Base-by-base conservation (phyloP, 371 early-diverging fungal species). In the Gilbertella persicaria region DNA sequence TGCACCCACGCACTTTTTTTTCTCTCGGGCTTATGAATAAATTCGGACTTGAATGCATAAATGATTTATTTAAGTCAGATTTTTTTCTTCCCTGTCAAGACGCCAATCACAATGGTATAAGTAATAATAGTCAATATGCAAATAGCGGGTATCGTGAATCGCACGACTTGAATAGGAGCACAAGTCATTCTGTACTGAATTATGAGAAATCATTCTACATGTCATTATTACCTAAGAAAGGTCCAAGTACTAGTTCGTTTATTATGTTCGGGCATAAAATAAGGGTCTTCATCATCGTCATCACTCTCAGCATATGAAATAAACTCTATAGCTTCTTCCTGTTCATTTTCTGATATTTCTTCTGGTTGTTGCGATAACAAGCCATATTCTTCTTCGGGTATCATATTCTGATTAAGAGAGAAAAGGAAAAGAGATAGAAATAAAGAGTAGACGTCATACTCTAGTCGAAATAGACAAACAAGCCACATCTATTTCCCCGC, bases 221-320 rank as follows among this genome's bases (percentile, higher is more conserved):
- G 29, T 20, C 12, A 45, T 5, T 23, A 21, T 54, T 66, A 78
- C 78, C 63, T 58, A 50, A 58, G 58, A 46, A 75, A 73, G 19
- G 75, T 67, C 42, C 75, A 62, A 6, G 75, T 78, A 45, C 73
- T 73, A n/a, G 75, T 73, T 56, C 69, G 62, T 58, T 73, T 75
- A 23, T 66, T 70, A 59, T 78, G 79, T 39, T 69, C 67, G 16
- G 79, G 69, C 75, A 75, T 75, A 45, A 67, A 78, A 40, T 67
- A 78, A 23, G 79, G 79, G 62, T 78, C 79, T 57, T 78, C 79
- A 47, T 78, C 79, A 35, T 78, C 79, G 41, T 79, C 79, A 53
- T 79, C 79, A 20, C 75, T 75, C 37, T 79, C 79, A 7, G 73
- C 79, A 45, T 79, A 79, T 14, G 69, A 73, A 16, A 73, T 71